Evolutionary conservation across 1,284 basidiomycete genomes (phyloP).

Genomic region (Cryptococcus neoformans): DNA sequence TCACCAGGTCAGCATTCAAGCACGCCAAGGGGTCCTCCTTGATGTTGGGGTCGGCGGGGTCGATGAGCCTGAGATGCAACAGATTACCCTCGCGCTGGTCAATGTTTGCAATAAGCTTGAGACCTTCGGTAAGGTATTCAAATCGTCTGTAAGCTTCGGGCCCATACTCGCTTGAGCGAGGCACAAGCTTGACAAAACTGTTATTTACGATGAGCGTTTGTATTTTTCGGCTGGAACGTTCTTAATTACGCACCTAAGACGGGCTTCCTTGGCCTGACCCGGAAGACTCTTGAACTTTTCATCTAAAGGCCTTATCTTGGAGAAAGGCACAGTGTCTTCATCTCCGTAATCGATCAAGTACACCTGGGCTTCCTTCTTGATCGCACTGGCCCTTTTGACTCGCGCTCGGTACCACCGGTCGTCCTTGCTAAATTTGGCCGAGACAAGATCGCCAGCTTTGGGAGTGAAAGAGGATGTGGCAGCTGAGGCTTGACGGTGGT

Average conservation of each 20-base stretch:
- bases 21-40: conserved; percentile 68
- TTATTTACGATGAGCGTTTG: not conserved
- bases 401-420: conserved; percentile 92
- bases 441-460: conserved; percentile 80
- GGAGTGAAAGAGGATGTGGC: conserved; percentile 64
- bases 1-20: conserved; percentile 75
- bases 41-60: conserved; percentile 68
- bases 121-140: conserved; percentile 75
- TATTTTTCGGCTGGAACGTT: not conserved
- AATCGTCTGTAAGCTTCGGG: conserved; percentile 80
- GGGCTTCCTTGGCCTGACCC: conserved; percentile 57
- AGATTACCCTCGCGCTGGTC: conserved; percentile 75
- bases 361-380: conserved; percentile 63
- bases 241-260: conserved; percentile 31
- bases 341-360: conserved; percentile 62
- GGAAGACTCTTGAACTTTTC: conserved; percentile 78
- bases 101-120: conserved; percentile 84
- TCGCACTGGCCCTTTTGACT: conserved; percentile 71
- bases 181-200: conserved; percentile 80
- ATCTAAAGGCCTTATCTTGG: conserved; percentile 71
- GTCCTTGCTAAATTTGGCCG: conserved; percentile 63
- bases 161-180: conserved; percentile 76
- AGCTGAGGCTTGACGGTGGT: conserved; percentile 66
- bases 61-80: conserved; percentile 82
- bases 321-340: conserved; percentile 74